Evolutionary conservation across 441 rosid species (phyloP).

Genomic region (Erodium moschatum): DNA sequence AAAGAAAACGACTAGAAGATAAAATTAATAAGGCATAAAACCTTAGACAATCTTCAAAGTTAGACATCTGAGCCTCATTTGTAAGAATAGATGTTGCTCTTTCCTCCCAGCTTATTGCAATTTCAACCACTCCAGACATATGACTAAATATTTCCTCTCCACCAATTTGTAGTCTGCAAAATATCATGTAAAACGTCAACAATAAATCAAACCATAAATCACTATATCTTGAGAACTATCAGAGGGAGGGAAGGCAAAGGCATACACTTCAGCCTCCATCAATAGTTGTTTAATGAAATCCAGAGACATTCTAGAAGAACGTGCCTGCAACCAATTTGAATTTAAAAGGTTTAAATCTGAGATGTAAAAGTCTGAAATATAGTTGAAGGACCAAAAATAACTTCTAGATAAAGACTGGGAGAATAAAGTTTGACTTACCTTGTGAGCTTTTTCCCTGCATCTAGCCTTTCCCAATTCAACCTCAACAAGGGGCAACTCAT

Average conservation of each 20-base stretch:
- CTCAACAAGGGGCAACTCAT: constrained; percentile 57
- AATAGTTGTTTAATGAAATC: constrained; percentile 51
- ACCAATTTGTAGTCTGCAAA: constrained; percentile 57
- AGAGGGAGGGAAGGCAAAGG: constrained; percentile 21
- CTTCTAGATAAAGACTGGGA: not conserved
- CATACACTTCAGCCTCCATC: constrained; percentile 55
- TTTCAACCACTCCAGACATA: constrained; percentile 42
- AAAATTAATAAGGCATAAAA: constrained; percentile 19
- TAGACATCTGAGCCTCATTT: constrained; percentile 45
- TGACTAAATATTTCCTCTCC: constrained; percentile 49
- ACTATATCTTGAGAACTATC: constrained; percentile 9
- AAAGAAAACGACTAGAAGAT: constrained; percentile 3
- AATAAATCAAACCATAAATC: constrained; percentile 11
- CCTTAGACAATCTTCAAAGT: constrained; percentile 70
- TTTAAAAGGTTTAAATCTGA: constrained; percentile 2
- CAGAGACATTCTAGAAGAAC: constrained; percentile 40
- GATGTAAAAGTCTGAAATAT: not conserved
- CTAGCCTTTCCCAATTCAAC: constrained; percentile 75
- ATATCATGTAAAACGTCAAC: constrained; percentile 8
- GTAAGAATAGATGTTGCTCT: constrained; percentile 49
- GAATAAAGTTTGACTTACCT: constrained; percentile 32
- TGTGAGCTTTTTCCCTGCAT: constrained; percentile 65
- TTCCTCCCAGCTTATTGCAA: constrained; percentile 67
- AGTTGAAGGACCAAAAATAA: constrained; percentile 7
- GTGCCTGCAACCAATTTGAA: constrained; percentile 40